These are phyloP conservation scores for Bolboschoenus planiculmis DNA, from an alignment of 176 grass and related monocot genomes.

Conservation along the genomic window DNA sequence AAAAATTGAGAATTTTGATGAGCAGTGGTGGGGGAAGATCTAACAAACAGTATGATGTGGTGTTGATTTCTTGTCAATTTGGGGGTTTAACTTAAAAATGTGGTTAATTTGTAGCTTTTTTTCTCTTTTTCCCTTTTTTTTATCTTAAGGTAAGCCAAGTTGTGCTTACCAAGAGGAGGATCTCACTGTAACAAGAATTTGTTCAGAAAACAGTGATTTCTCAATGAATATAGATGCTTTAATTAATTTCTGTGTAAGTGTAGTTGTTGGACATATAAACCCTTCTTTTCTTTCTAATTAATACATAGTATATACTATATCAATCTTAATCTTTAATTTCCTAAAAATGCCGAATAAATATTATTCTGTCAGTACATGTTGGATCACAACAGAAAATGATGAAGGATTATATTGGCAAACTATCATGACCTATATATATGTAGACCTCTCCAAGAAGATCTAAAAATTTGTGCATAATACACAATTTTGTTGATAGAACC, in stretches of 20 bases:
- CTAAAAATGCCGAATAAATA: not conserved
- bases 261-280: not conserved
- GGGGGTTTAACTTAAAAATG: not conserved
- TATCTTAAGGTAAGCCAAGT: not conserved
- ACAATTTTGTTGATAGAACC: too few relatives aligned
- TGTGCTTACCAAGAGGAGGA: slow-evolving; percentile 19
- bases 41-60: not conserved
- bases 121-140: not conserved
- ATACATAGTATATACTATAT: not conserved
- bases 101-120: not conserved
- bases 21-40: not conserved
- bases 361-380: too few relatives aligned
- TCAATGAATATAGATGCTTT: slow-evolving; percentile 15
- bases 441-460: too few relatives aligned
- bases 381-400: too few relatives aligned
- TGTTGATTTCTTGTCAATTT: slow-evolving; percentile 6
- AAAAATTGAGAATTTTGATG: slow-evolving; percentile 3
- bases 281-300: not conserved
- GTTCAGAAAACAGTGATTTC: slow-evolving; percentile 17
- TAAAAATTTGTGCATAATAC: too few relatives aligned
- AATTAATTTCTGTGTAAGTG: not conserved
- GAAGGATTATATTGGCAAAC: too few relatives aligned
- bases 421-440: too few relatives aligned
- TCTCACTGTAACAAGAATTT: slow-evolving; percentile 26
- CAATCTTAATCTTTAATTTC: too few relatives aligned